phyloP scores from a whole-genome alignment of 2,329 filamentous ascomycete genomes.

The Basipetospora sp. region DNA sequence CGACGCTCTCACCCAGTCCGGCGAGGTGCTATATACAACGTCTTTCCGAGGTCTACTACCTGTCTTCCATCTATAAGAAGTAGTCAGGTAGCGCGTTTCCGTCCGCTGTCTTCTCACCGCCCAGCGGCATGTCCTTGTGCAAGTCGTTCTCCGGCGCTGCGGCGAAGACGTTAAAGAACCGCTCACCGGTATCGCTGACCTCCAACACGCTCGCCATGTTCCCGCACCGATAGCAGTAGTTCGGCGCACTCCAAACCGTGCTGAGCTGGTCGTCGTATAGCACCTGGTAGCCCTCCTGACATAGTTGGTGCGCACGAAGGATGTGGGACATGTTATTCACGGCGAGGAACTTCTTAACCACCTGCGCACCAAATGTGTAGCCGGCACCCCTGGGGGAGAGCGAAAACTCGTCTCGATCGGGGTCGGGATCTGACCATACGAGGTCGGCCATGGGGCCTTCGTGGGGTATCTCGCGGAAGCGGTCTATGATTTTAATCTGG shows the following conservation, averaged over 20 bases:
- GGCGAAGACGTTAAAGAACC: slow-evolving; percentile 96
- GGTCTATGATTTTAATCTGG: slow-evolving; percentile 98
- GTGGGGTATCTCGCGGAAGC: slow-evolving; percentile 94
- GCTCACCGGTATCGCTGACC: slow-evolving; percentile 80
- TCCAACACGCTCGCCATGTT: slow-evolving; percentile 96
- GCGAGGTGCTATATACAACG: background rate
- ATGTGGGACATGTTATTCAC: slow-evolving; percentile 98
- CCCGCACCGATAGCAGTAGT: slow-evolving; percentile 88
- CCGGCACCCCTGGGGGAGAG: slow-evolving; percentile 84
- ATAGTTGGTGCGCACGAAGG: slow-evolving; percentile 90
- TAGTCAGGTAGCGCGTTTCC: slow-evolving; percentile 52
- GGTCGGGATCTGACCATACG: slow-evolving; percentile 95
- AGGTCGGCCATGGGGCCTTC: slow-evolving; percentile 99
- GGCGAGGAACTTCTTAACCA: slow-evolving; percentile 93
- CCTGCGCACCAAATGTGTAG: slow-evolving; percentile 93
- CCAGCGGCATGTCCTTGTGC: slow-evolving; percentile 70
- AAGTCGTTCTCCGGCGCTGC: slow-evolving; percentile 90
- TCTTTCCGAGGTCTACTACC: background rate
- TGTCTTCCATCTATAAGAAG: slow-evolving; percentile 39
- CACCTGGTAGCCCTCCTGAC: slow-evolving; percentile 94
- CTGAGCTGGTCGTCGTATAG: slow-evolving; percentile 88
- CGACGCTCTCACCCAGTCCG: too few species aligned
- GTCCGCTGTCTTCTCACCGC: slow-evolving; percentile 55
- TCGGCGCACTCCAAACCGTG: slow-evolving; percentile 96
- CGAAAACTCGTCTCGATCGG: slow-evolving; percentile 94